A percentile compares a stretch with the other conserved stretches of the same genome.
Conservation (phyloP, 345 rosid species). For the Eucalyptus paniculata region DNA sequence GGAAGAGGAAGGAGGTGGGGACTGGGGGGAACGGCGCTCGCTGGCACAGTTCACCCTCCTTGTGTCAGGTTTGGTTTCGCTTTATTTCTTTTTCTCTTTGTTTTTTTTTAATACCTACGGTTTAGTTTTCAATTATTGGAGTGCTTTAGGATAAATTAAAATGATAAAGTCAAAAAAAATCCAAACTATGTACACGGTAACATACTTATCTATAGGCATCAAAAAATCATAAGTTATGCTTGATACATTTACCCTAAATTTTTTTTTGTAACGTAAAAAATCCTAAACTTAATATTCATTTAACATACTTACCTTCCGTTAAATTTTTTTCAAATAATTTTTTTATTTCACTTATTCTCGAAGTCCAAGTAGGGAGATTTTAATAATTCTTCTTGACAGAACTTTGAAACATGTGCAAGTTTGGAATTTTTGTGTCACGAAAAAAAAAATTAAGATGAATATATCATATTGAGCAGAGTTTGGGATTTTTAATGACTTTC, state of each 20-base stretch:
- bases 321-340: too few relatives aligned
- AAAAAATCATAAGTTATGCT: too few relatives aligned
- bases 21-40: background rate
- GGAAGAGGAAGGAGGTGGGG: background rate
- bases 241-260: too few relatives aligned
- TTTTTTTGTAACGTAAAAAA: too few relatives aligned
- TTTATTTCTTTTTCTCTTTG: background rate
- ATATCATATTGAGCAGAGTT: background rate
- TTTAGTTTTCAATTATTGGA: background rate
- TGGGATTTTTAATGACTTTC: too few relatives aligned
- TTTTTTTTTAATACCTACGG: background rate
- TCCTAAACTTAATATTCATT: background rate
- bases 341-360: too few relatives aligned
- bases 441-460: background rate
- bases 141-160: background rate
- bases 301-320: rapidly evolving
- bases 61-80: background rate
- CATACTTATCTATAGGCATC: too few relatives aligned
- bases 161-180: background rate
- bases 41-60: background rate
- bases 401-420: rapidly evolving
- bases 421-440: too few relatives aligned
- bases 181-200: background rate
- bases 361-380: too few relatives aligned
- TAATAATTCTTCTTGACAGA: background rate